These are phyloP conservation scores for Microdochium bolleyi DNA, from an alignment of 2,329 filamentous ascomycete species.

Conservation along the genomic window DNA sequence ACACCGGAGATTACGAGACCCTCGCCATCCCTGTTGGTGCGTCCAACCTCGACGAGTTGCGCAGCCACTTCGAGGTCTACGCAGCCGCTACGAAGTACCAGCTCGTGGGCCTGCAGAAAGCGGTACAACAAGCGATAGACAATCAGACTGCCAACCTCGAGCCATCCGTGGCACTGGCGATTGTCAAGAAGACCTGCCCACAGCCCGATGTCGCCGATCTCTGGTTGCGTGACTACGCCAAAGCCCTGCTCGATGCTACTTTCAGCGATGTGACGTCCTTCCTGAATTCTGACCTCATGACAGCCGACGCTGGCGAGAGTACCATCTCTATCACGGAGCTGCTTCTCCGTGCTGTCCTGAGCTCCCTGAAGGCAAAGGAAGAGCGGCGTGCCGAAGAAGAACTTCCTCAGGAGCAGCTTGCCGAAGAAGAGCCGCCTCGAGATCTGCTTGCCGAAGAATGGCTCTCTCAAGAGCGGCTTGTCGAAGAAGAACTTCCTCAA, in stretches of 20 bases:
- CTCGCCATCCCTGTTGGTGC: background rate
- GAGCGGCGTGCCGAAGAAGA: background rate
- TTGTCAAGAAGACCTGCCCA: background rate
- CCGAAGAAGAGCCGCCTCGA: too few relatives aligned
- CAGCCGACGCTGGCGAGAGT: background rate
- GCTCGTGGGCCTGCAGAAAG: background rate
- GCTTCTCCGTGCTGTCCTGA: background rate
- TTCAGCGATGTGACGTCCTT: background rate
- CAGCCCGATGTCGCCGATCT: background rate
- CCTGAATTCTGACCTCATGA: background rate
- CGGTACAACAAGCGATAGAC: background rate
- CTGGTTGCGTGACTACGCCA: background rate
- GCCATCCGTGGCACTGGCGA: background rate
- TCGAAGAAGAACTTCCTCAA: too few relatives aligned
- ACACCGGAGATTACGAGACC: background rate
- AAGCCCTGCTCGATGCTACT: background rate
- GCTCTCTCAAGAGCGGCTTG: too few relatives aligned
- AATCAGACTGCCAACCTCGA: background rate
- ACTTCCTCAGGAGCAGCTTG: too few relatives aligned
- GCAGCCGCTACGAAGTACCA: background rate
- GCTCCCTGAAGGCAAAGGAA: background rate
- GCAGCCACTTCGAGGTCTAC: background rate
- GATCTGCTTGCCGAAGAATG: too few relatives aligned
- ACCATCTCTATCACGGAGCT: background rate
- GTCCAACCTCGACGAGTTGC: background rate